Base-by-base conservation (phyloP, 2,329 filamentous ascomycete species). In the Rhexocercosporidium sp. region DNA sequence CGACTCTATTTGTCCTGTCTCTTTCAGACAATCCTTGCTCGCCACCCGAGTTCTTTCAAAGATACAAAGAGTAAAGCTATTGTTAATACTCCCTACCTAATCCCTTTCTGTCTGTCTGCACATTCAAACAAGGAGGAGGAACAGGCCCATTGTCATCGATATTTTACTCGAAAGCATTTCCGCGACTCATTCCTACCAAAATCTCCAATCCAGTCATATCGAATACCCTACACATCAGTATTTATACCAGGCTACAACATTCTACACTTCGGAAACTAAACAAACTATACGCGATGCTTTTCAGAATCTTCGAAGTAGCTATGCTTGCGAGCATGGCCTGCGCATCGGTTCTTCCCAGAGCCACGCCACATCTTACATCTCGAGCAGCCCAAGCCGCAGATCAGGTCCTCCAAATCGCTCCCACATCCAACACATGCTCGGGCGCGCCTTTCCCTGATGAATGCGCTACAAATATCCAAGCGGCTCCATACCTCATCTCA, bases 401-500 rank as follows among this genome's bases (percentile, higher is more conserved):
- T 7, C 59, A 69, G 25, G 34, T 77, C 59, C 71, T 74, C n/a
- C 41, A 39, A n/a, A 84, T 89, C 71, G 80, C 82, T 0, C 83
- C 86, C 0, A 77, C 72, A 0, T 84, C 86, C 0, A 75, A 76
- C 3, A 74, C 81, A 22, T 89, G 87, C 78, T 71, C 75, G 44
- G 77, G 78, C 46, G 78, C 82, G 2, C 69, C 78, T 0, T 81
- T 79, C 39, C 71, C 81, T 6, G 77, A 75, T 3, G 86, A 89
- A 76, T 90, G 88, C 74, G 78, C 77, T 0, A 86, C 84, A 1
- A 84, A 85, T 8, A 70, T 73, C 8, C 76, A 82, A 69, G 88
- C 88, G 3, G 85, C 83, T 0, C 78, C 80, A 0, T 81, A 79
- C 65, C 82, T 90, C 66, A 79, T 79, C 70, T 72, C 78, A 12